Percentiles rank a stretch among this genome's conserved stretches.
Evolutionary conservation across 768 basidiomycete genomes (phyloP).

Genomic region (Postia placenta): DNA sequence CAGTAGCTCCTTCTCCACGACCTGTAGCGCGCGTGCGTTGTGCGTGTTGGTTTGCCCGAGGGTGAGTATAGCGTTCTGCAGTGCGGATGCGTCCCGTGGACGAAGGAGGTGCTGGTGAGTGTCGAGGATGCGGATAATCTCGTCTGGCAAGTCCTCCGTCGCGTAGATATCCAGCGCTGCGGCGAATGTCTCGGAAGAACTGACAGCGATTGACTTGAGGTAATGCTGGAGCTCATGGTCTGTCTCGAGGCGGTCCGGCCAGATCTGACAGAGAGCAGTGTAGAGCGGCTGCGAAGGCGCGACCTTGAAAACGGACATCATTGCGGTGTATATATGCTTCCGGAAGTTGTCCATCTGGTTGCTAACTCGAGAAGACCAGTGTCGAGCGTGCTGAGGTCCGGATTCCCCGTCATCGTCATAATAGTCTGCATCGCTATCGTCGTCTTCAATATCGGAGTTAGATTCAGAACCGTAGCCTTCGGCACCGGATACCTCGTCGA

Average conservation of each 20-base stretch:
- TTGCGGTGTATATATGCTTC: constrained; percentile 36
- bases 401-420: constrained; percentile 17
- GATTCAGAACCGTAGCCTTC: constrained; percentile 30
- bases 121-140: constrained; percentile 38
- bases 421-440: constrained; percentile 17
- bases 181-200: constrained; percentile 45
- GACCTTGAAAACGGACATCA: constrained; percentile 43
- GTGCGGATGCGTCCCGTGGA: constrained; percentile 42
- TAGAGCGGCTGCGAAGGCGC: constrained; percentile 44
- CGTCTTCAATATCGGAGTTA: constrained; percentile 28
- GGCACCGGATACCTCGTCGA: constrained; percentile 20
- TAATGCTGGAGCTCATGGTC: constrained; percentile 24
- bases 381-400: constrained; percentile 34
- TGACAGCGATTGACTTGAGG: constrained; percentile 36
- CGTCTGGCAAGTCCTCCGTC: constrained; percentile 26
- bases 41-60: constrained; percentile 28
- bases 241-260: constrained; percentile 14
- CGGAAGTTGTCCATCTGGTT: constrained; percentile 36
- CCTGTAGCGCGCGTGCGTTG: constrained; percentile 29
- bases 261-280: constrained; percentile 34
- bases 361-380: constrained; percentile 45
- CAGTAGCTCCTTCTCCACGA: constrained; percentile 48
- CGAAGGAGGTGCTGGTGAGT: constrained; percentile 51
- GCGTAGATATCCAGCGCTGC: constrained; percentile 51
- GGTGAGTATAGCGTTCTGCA: constrained; percentile 40